Evolutionary conservation across 768 basidiomycete species (phyloP), one percentile per base, ranked within the genome.

Genomic region (Kwoniella newhampshirensis): DNA sequence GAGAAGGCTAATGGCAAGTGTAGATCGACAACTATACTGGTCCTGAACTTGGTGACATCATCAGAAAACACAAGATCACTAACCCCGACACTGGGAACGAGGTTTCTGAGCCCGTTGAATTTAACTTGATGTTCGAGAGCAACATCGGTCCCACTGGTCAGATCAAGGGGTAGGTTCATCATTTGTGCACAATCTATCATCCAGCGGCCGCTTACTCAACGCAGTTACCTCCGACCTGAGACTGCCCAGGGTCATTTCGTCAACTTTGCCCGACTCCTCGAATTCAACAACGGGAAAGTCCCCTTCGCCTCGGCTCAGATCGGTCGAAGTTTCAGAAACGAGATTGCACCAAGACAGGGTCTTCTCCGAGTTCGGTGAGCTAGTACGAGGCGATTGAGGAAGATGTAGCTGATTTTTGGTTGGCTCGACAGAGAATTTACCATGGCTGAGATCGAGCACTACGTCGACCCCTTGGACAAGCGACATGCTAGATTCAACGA

Each of bases 391-490:
- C 21, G 5, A 40, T 35, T 8, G 28, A 47, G 37, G 35, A n/a
- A n/a, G n/a, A n/a, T 49, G n/a, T 36, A 9, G 27, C 3, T 47
- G n/a, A 36, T 8, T 11, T 17, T 36, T 44, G 2, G 21, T 4
- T 26, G 35, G 43, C 36, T 2, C 11, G 2, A n/a, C 51, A 78
- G 79, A 65, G 96, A 99, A 77, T 99, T 98, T 80, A 96, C 91
- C 11, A 96, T 98, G 94, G 96, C 92, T 43, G 96, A 99, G 80
- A 96, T 99, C 74, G 96, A 99, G 79, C 96, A 99, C 80, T 99
- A 81, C 63, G 96, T 99, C 66, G 96, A 98, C 80, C 96, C 96
- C 13, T 82, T 82, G 40, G 86, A 96, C 80, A 99, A 98, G 80
- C 79, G 77, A 4, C 96, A 98, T 77, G 79, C 82, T 23, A 83